Evolutionary conservation across 2,329 filamentous ascomycete species (phyloP).

Genomic region (Apiospora saccharicola): DNA sequence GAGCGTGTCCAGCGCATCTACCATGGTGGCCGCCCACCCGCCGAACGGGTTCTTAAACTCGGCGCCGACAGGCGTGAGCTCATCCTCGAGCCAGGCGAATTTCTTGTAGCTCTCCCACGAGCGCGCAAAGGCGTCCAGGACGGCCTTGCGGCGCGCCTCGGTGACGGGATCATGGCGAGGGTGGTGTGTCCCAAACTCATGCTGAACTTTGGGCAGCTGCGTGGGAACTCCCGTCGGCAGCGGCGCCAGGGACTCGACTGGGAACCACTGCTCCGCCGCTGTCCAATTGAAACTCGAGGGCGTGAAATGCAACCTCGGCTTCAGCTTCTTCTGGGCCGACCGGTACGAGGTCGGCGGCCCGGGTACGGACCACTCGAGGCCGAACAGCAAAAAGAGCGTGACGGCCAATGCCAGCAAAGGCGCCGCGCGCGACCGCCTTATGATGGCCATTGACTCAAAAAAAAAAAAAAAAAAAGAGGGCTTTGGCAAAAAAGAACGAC

Average conservation of each 20-base stretch:
- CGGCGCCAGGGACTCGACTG: constrained; percentile 14
- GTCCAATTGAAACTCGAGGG: constrained; percentile 28
- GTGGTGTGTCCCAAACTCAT: constrained; percentile 1
- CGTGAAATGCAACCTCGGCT: constrained; percentile 22
- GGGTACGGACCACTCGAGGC: not conserved
- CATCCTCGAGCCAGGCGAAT: constrained; percentile 70
- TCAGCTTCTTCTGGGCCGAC: not conserved
- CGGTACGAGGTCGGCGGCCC: not conserved
- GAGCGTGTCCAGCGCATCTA: constrained; percentile 68
- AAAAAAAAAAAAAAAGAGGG: no score
- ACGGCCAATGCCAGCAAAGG: not conserved
- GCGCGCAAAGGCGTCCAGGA: constrained; percentile 59
- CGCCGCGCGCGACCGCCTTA: constrained; percentile 8
- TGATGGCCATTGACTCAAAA: not conserved
- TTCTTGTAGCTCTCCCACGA: constrained; percentile 69
- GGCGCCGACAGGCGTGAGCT: constrained; percentile 40
- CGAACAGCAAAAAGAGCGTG: not conserved
- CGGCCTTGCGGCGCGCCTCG: constrained; percentile 38
- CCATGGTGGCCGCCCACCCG: constrained; percentile 63
- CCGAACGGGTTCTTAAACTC: constrained; percentile 39
- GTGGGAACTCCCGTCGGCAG: not conserved
- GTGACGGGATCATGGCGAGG: not conserved
- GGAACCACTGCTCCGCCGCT: constrained; percentile 17
- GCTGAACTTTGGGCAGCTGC: not conserved
- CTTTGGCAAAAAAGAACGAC: not conserved